These are phyloP conservation scores for Microcyclospora pomicola DNA, from an alignment of 2,329 filamentous ascomycete genomes.

Conservation along the genomic window DNA sequence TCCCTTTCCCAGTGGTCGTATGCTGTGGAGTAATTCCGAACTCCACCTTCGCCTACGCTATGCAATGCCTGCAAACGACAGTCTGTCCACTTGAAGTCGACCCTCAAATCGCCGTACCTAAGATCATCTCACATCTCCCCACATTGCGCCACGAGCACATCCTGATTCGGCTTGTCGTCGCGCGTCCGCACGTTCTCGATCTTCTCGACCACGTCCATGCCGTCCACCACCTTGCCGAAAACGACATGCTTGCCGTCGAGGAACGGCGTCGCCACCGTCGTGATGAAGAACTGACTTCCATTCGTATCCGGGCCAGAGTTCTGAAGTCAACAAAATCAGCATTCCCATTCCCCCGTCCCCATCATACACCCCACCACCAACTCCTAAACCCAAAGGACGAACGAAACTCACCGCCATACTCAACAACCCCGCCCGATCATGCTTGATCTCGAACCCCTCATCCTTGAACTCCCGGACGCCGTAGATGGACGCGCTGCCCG, in stretches of 20 bases:
- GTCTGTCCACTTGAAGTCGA: no score
- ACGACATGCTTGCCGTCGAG: constrained; percentile 90
- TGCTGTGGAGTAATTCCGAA: no score
- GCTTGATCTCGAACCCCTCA: constrained; percentile 73
- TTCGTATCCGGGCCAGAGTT: constrained; percentile 89
- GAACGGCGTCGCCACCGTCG: constrained; percentile 72
- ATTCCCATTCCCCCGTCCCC: no score
- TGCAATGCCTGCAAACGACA: no score
- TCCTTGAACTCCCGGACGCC: constrained; percentile 73
- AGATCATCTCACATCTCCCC: constrained; percentile 63
- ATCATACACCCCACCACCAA: no score
- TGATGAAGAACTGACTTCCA: constrained; percentile 96
- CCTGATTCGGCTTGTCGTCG: constrained; percentile 70
- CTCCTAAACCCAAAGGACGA: background rate
- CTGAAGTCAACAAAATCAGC: constrained; percentile 27
- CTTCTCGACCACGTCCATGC: constrained; percentile 82
- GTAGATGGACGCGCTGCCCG: constrained; percentile 75
- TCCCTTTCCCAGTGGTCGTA: no score
- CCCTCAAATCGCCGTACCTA: no score
- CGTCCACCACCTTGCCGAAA: constrained; percentile 79
- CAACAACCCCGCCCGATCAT: constrained; percentile 65
- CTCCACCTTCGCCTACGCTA: no score
- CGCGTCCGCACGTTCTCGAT: constrained; percentile 80
- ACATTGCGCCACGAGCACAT: constrained; percentile 73
- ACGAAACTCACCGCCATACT: constrained; percentile 70